Evolutionary conservation across 352 stramenopile genomes (phyloP).

Genomic region (Globisporangium cystogenes): DNA sequence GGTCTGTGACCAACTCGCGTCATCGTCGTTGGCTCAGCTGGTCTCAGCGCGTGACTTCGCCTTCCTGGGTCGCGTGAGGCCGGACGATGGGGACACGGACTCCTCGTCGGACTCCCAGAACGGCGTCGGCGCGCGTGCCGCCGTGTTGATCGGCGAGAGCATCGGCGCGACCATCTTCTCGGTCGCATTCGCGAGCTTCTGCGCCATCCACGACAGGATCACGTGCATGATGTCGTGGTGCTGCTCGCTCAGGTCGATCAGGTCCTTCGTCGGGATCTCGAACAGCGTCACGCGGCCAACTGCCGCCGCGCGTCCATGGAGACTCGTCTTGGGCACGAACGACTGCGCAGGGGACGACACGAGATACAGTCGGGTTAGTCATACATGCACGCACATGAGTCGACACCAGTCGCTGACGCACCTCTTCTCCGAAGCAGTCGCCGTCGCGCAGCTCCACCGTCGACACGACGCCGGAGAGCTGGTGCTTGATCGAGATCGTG

Average conservation of each 20-base stretch:
- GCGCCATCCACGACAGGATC: conserved; percentile 69
- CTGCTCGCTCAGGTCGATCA: conserved; percentile 72
- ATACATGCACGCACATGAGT: no score
- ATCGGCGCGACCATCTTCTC: conserved; percentile 61
- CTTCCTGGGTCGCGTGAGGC: conserved; percentile 10
- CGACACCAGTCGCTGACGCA: neutral
- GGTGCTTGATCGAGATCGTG: conserved; percentile 42
- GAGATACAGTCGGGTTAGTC: no score
- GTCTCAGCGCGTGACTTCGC: conserved; percentile 53
- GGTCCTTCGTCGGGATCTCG: conserved; percentile 67
- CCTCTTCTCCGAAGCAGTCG: conserved; percentile 84
- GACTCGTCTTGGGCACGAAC: conserved; percentile 51
- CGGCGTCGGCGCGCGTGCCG: conserved; percentile 1
- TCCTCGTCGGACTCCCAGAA: conserved; percentile 39
- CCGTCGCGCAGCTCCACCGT: conserved; percentile 52
- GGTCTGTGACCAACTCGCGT: no score
- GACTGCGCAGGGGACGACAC: no score
- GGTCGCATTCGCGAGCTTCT: conserved; percentile 61
- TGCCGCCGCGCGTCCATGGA: conserved; percentile 34
- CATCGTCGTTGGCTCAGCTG: conserved; percentile 18
- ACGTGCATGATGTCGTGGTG: conserved; percentile 84
- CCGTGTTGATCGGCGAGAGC: conserved; percentile 29
- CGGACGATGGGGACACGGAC: conserved; percentile 5
- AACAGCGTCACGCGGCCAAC: conserved; percentile 63
- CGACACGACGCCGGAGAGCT: conserved; percentile 5